Base-by-base conservation (phyloP, 129 eudicot genomes). In the Lactuca sativa region DNA sequence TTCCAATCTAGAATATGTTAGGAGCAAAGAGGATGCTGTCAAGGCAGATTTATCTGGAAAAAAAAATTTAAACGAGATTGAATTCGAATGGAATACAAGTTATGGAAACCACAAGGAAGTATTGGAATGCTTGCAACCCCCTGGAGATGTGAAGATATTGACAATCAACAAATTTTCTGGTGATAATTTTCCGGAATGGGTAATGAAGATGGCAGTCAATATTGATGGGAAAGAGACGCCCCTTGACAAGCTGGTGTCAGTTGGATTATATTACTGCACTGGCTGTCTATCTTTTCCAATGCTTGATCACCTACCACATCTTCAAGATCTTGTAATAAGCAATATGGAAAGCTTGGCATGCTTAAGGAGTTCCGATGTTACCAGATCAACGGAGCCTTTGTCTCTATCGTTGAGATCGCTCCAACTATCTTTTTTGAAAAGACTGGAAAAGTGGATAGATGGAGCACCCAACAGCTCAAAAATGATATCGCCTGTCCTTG, bases 211-310 rank as follows among this genome's bases (percentile, higher is more conserved):
- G 43, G 62, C 52, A 7, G 37, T 62, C 25, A 21, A 21, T 38
- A 62, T 38, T 62, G 21, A 15, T 17, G 67, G 67, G 30, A 43
- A 62, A 38, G 21, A 18, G 53, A 34, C 30, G 2, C 17, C 49
- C 49, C 67, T 62, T n/a, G 67, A 62, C 21, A 62, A 62, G 43
- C 48, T 62, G 6, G 52, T 62, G 21, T 10, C 34, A 13, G 15
- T 62, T 25, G 32, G 15, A 37, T 62, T 62, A 62, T 34, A 48
- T 6, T 2, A n/a, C 13, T 62, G 48, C 18, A 33, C 30, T 14
- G 44, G 25, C 3, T 62, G 70, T 15, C 7, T 49, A 16, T 34
- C 13, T 43, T 32, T 73, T 32, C 70, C 77, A 18, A 48, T 1
- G 30, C 30, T 25, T 25, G 30, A 25, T 1, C 30, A 25, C 30